These are phyloP conservation scores for Coriaria nepalensis DNA, from an alignment of 306 rosid genomes.

Conservation along the genomic window DNA sequence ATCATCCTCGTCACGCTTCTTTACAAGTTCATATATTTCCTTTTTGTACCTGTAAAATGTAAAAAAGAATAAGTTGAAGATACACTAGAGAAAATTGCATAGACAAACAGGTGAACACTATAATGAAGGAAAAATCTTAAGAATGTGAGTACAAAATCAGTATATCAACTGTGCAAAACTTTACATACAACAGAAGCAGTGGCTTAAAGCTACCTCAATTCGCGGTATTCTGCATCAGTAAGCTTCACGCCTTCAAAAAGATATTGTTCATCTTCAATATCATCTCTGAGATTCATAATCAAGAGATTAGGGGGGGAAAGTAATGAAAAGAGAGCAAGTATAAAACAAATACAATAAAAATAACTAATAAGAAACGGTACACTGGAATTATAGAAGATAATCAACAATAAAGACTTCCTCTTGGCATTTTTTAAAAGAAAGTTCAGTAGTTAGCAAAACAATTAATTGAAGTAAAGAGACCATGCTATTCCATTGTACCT, in stretches of 20 bases:
- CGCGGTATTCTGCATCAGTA: slow-evolving; percentile 51
- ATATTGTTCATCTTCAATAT: slow-evolving; percentile 86
- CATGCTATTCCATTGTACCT: slow-evolving; percentile 28
- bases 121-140: not conserved
- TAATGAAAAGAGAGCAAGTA: not conserved
- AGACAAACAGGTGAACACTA: too few species aligned
- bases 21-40: slow-evolving; percentile 62
- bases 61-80: not conserved
- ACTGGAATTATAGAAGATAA: too few species aligned
- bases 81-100: too few species aligned
- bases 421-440: not conserved
- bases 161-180: slow-evolving; percentile 1
- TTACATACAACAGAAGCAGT: not conserved
- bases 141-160: not conserved
- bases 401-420: too few species aligned
- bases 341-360: not conserved
- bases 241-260: slow-evolving; percentile 64
- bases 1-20: slow-evolving; percentile 66
- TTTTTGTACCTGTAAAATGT: slow-evolving; percentile 53
- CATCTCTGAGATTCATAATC: slow-evolving; percentile 44
- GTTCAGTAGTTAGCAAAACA: not conserved
- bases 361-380: not conserved
- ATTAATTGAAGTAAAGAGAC: slow-evolving; percentile 2
- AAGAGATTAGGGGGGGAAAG: slow-evolving; percentile 2
- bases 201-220: slow-evolving; percentile 34